Evolutionary conservation across 805 yeast genomes (phyloP).

Genomic region (Schizosaccharomyces osmophilus): DNA sequence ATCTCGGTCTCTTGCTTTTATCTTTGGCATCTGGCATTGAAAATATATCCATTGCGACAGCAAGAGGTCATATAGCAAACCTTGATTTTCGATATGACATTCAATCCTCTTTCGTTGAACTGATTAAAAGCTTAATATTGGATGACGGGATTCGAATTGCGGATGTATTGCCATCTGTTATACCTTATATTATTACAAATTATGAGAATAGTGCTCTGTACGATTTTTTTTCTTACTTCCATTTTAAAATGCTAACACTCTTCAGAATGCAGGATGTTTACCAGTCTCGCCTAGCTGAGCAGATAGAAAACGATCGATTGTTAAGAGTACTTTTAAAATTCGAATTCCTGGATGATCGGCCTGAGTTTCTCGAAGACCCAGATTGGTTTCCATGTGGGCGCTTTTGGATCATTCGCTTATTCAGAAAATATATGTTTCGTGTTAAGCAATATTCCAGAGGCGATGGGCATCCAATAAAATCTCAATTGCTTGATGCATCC

Average conservation of each 20-base stretch:
- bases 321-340: constrained; percentile 51
- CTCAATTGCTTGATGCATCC: neutral
- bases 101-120: neutral
- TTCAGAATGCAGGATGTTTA: neutral
- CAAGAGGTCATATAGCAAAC: neutral
- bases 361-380: constrained; percentile 31
- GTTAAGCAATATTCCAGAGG: constrained; percentile 42
- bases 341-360: constrained; percentile 51
- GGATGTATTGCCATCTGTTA: too few species aligned
- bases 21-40: neutral
- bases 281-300: neutral
- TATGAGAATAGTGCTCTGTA: too few species aligned
- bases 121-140: neutral
- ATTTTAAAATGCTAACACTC: neutral
- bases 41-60: neutral
- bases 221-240: too few species aligned
- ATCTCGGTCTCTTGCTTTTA: neutral
- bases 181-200: too few species aligned
- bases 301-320: neutral
- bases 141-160: too few species aligned
- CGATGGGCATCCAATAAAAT: neutral
- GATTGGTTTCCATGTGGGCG: constrained; percentile 61
- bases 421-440: constrained; percentile 66
- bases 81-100: too few species aligned
- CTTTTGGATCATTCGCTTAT: constrained; percentile 39